Base-by-base conservation (phyloP, 2,329 filamentous ascomycete species). In the Proliferodiscus dingleyae region DNA sequence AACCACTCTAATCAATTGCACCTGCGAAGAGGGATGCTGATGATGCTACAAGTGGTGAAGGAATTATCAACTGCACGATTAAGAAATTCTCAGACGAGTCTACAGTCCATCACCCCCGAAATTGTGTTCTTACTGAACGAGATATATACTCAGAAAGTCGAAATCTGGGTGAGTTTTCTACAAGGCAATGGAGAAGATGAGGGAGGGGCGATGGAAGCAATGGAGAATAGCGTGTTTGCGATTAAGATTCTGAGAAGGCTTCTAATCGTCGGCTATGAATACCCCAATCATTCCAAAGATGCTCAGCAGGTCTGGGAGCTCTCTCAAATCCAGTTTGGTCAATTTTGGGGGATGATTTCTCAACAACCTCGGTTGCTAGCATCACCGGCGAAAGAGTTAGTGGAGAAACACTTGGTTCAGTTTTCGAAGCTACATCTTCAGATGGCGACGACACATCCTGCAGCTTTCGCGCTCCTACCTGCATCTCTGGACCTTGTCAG, bases 401-500 rank as follows among this genome's bases (percentile, higher is more conserved):
- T 95, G n/a, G 86, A 87, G 54, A 94, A 89, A 62, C 90, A 96
- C 61, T 72, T 95, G 2, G 69, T 96, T 33, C 90, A 97, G 61
- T 83, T 97, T 40, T 83, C 90, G 3, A 98, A 97, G 66, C 71
- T 98, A 3, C 93, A 97, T 63, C 75, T 94, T 30, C 83, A 89
- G 45, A 91, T 97, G 83, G 81, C 88, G 1, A 80, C 80, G 40
- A 70, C 74, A 4, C 89, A 95, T 63, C 82, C 90, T 1, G 83
- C 86, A 3, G 87, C 89, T 44, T 97, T 96, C 65, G 82, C 84
- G 1, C 73, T 88, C 10, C 75, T 98, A 5, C 88, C 89, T 2
- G 83, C 87, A 58, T 89, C 88, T 2, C 70, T 95, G 13, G 73
- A 81, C 13, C 77, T 97, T 19, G 82, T 87, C 2, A 80, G 80